Evolutionary conservation across 495 filamentous ascomycete genomes (phyloP), one percentile per base, ranked within the genome.

Genomic region (Astrothelium macrocarpum): DNA sequence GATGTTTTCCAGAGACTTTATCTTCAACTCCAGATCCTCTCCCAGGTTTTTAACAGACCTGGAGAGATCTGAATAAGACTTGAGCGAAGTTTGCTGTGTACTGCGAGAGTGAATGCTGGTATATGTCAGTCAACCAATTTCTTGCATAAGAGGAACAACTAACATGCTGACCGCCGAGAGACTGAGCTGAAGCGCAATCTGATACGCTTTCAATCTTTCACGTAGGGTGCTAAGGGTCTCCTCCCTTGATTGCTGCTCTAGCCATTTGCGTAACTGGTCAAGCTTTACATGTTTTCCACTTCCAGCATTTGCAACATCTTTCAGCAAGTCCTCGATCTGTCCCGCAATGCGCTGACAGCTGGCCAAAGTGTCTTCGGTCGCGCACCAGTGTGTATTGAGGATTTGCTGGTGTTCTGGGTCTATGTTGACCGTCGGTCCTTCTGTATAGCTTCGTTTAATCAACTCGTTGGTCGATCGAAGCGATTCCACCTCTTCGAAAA

Each of bases 401-500:
- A 56, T 56, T 56, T 56, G 49, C 49, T 56, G 49, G 29, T 56
- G 49, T n/a, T 56, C 49, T 5, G 49, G 0, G 16, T 56, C 49
- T 29, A 16, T 16, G 5, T 10, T 5, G 49, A 25, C 49, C 16
- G 29, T 9, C 23, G 49, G 29, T 9, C 49, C 49, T 20, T 56
- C 23, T 56, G 49, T 29, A 56, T 56, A 56, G 29, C 49, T 56
- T 3, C 25, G 49, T 29, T 56, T 56, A 16, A 56, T 25, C 4
- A 61, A 65, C 32, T 32, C 43, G 25, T 53, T 49, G 26, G 62
- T 43, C 31, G 42, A 28, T 39, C 29, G 23, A 36, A 65, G 31
- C 43, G 59, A 26, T 20, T 65, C 59, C 11, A 71, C 61, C 25
- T 67, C 65, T 36, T 64, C 62, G 2, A 63, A 64, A 25, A 71